These are phyloP conservation scores for Blastobotrys mokoenaii DNA, from an alignment of 805 yeast species.

Conservation along the genomic window DNA sequence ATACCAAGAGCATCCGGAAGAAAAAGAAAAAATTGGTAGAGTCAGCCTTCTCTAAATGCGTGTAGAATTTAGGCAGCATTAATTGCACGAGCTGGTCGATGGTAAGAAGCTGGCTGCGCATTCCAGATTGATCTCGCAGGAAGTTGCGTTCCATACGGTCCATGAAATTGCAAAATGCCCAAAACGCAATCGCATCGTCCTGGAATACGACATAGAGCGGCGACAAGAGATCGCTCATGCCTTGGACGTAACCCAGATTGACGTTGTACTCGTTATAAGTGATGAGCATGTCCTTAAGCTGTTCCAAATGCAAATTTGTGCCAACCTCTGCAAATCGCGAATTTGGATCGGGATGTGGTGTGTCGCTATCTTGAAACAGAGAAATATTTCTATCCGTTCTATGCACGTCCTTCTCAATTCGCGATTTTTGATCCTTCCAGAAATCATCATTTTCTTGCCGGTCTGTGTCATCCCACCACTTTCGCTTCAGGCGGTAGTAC, in stretches of 20 bases:
- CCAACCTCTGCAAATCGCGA: constrained; percentile 51
- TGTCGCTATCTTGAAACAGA: constrained; percentile 45
- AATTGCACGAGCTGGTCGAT: constrained; percentile 80
- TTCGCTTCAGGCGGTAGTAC: constrained; percentile 53
- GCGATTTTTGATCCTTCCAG: constrained; percentile 81
- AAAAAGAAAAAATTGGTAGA: constrained; percentile 87
- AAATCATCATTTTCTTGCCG: constrained; percentile 53
- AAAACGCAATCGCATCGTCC: constrained; percentile 76
- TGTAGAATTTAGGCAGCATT: constrained; percentile 77
- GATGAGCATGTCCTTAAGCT: constrained; percentile 66
- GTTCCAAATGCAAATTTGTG: constrained; percentile 70
- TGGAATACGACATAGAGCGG: constrained; percentile 59
- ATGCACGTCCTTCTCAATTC: constrained; percentile 90
- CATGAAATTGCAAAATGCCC: constrained; percentile 87
- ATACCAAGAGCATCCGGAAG: constrained; percentile 88
- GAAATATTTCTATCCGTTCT: constrained; percentile 79
- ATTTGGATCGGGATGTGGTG: constrained; percentile 34
- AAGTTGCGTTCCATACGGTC: constrained; percentile 93
- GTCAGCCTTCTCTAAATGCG: constrained; percentile 80
- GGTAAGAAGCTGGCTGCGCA: constrained; percentile 78
- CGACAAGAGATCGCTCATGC: constrained; percentile 90
- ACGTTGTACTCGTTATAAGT: constrained; percentile 80
- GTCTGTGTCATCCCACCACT: constrained; percentile 60
- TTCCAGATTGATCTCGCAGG: constrained; percentile 85
- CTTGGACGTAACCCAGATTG: constrained; percentile 92